Percentiles rank a stretch among this genome's conserved stretches.
Conservation (phyloP, 768 basidiomycete genomes). For the Amyloporia xantha region DNA sequence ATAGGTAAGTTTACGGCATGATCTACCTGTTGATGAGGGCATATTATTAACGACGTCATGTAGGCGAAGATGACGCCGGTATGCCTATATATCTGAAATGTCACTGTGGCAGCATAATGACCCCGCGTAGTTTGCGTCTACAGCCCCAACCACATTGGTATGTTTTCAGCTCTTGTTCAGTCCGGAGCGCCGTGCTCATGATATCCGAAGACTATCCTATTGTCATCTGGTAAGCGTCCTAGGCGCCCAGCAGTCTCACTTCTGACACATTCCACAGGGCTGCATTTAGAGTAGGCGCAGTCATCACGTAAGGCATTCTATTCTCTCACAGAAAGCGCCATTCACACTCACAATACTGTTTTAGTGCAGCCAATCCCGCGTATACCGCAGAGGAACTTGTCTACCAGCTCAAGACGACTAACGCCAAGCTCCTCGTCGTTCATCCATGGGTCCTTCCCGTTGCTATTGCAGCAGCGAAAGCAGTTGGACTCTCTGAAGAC, state of each 20-base stretch:
- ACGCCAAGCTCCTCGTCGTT: constrained; percentile 20
- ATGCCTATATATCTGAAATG: constrained; percentile 13
- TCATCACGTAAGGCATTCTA: constrained; percentile 2
- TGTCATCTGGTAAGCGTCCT: constrained; percentile 33
- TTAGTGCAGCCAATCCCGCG: constrained; percentile 24
- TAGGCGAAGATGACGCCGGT: constrained; percentile 49
- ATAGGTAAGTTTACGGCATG: constrained; percentile 29
- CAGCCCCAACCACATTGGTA: constrained; percentile 32
- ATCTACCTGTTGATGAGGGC: neutral
- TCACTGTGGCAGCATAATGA: neutral
- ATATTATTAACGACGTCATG: neutral
- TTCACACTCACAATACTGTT: neutral
- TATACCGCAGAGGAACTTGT: constrained; percentile 26
- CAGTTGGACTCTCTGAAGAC: constrained; percentile 15
- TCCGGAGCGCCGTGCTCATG: neutral
- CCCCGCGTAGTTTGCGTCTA: constrained; percentile 47
- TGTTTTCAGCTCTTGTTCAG: constrained; percentile 18
- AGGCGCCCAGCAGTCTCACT: neutral
- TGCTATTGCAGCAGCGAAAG: constrained; percentile 19
- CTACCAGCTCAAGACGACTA: constrained; percentile 25
- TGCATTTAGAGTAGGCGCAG: neutral
- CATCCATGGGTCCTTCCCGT: constrained; percentile 18
- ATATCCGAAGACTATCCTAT: constrained; percentile 43
- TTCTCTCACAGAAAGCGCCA: neutral
- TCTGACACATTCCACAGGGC: constrained; percentile 1